Evolutionary conservation across 1,139 yeast genomes (phyloP).

Genomic region (Hyphopichia fennica): DNA sequence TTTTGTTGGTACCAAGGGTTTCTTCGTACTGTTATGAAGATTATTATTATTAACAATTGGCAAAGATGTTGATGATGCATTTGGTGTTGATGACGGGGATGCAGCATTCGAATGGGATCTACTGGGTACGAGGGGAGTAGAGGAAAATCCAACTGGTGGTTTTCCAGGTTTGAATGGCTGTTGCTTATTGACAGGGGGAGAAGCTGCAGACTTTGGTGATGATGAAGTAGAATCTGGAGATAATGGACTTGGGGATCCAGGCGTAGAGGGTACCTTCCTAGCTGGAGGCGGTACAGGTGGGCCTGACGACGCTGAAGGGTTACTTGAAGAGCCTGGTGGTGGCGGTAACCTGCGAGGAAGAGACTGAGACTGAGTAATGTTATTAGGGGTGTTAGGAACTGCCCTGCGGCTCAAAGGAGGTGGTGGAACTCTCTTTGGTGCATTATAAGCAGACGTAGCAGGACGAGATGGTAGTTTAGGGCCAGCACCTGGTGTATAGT

Average conservation of each 20-base stretch:
- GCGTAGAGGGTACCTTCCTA: conserved; percentile 1
- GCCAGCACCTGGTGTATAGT: conserved; percentile 15
- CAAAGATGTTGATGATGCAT: conserved; percentile 13
- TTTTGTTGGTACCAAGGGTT: conserved; percentile 39
- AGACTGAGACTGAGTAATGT: conserved; percentile 2
- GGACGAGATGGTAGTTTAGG: conserved; percentile 26
- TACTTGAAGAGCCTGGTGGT: conserved; percentile 13
- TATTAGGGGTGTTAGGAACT: not conserved
- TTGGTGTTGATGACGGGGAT: conserved; percentile 7
- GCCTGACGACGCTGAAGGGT: not conserved
- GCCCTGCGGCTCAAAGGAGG: conserved; percentile 32
- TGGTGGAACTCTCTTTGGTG: conserved; percentile 38
- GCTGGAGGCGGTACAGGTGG: conserved; percentile 22
- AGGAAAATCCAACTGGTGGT: conserved; percentile 37
- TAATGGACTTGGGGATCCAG: not conserved
- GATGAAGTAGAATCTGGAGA: not conserved
- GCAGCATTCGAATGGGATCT: conserved; percentile 37
- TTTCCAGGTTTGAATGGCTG: conserved; percentile 9
- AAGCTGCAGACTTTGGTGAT: conserved; percentile 15
- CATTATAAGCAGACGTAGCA: conserved; percentile 9
- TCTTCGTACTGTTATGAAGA: too few relatives aligned
- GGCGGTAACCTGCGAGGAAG: conserved; percentile 25
- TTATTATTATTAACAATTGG: not conserved
- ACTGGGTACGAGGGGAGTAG: conserved; percentile 43
- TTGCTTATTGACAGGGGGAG: conserved; percentile 28